Conservation (phyloP, 805 yeast species). For the Metschnikowia picachoensis region DNA sequence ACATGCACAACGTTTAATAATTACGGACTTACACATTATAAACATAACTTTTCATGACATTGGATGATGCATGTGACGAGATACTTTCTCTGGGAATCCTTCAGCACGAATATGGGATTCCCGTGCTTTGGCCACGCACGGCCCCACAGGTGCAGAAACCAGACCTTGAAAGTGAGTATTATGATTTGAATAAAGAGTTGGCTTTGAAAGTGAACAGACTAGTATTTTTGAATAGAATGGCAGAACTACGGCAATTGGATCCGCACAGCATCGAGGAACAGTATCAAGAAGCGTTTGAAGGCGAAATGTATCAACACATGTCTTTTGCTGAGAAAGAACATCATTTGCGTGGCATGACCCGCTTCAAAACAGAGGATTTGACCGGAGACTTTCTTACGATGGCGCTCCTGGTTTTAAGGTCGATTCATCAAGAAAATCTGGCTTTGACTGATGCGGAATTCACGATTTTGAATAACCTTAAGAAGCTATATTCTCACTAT, state of each 20-base stretch:
- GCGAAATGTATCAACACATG: constrained; percentile 6
- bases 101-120: constrained; percentile 34
- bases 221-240: constrained; percentile 26
- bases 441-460: constrained; percentile 28
- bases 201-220: constrained; percentile 24
- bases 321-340: constrained; percentile 13
- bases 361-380: constrained; percentile 25
- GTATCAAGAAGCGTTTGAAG: constrained; percentile 15
- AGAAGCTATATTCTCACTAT: constrained; percentile 19
- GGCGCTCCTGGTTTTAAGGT: constrained; percentile 30
- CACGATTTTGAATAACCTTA: constrained; percentile 21
- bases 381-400: constrained; percentile 25
- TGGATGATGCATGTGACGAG: constrained; percentile 22
- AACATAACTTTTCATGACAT: background rate
- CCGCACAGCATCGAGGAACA: constrained; percentile 14
- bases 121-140: constrained; percentile 16
- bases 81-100: constrained; percentile 21
- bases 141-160: constrained; percentile 6
- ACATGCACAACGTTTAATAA: too few species aligned
- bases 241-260: constrained; percentile 17
- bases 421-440: constrained; percentile 28
- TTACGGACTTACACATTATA: background rate
- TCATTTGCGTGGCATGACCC: constrained; percentile 18
- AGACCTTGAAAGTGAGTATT: constrained; percentile 26
- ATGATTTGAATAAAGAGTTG: constrained; percentile 22